Conservation (phyloP, 2,329 filamentous ascomycete genomes). For the Penicillium expansum region DNA sequence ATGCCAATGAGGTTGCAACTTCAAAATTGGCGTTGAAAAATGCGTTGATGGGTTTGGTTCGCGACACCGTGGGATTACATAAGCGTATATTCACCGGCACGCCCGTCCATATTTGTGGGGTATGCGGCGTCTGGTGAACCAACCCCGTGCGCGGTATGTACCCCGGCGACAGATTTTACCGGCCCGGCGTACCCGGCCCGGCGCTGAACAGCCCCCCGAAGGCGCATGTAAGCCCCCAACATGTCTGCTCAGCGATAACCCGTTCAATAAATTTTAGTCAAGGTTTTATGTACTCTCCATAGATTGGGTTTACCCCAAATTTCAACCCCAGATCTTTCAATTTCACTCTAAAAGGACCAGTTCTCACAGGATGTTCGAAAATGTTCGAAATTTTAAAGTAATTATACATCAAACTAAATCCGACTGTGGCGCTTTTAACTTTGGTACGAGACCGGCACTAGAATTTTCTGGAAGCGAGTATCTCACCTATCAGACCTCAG, state of each 20-base stretch:
- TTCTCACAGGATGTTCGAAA: too few species aligned
- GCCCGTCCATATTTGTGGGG: neutral
- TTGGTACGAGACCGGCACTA: neutral
- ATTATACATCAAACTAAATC: neutral
- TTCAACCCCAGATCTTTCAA: neutral
- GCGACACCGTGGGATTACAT: neutral
- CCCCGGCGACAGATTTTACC: neutral
- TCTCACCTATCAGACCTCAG: neutral
- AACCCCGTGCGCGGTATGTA: neutral
- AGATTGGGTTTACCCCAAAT: neutral
- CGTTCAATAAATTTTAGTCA: neutral
- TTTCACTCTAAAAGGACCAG: neutral
- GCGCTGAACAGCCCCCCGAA: neutral
- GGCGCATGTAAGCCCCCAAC: too few species aligned
- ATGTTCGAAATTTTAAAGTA: neutral
- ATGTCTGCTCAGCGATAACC: neutral
- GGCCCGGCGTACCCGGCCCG: constrained; percentile 10
- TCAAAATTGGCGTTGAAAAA: neutral
- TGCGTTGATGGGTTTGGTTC: neutral
- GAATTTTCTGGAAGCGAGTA: constrained; percentile 8
- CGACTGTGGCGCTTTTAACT: constrained; percentile 1
- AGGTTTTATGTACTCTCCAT: neutral
- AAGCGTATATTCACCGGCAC: constrained; percentile 3
- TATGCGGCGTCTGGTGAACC: neutral
- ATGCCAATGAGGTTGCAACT: neutral